These are phyloP conservation scores for Malassezia caprae DNA, from an alignment of 1,284 basidiomycete genomes.

Conservation along the genomic window DNA sequence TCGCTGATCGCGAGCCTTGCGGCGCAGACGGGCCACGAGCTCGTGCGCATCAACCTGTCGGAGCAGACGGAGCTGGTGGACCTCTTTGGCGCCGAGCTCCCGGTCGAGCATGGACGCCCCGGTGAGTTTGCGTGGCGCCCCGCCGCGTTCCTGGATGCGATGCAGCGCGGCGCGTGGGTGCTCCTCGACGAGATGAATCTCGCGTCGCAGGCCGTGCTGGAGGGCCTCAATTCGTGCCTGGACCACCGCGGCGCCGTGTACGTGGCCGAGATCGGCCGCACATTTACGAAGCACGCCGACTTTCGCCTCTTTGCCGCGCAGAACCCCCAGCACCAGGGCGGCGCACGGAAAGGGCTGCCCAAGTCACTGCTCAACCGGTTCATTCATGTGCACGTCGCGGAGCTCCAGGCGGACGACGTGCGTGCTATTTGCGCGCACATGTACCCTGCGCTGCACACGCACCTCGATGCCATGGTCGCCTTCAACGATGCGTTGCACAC, in stretches of 20 bases:
- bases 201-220: slow-evolving; percentile 79
- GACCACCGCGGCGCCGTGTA: slow-evolving; percentile 93
- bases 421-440: slow-evolving; percentile 67
- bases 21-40: slow-evolving; percentile 63
- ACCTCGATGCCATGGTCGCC: slow-evolving; percentile 65
- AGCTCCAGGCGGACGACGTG: slow-evolving; percentile 70
- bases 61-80: slow-evolving; percentile 97
- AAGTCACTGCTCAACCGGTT: slow-evolving; percentile 97
- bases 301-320: slow-evolving; percentile 98
- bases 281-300: slow-evolving; percentile 74
- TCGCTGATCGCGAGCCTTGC: slow-evolving; percentile 83
- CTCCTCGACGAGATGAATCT: slow-evolving; percentile 98
- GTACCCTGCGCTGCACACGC: slow-evolving; percentile 56
- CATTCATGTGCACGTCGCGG: slow-evolving; percentile 88
- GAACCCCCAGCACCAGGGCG: slow-evolving; percentile 91
- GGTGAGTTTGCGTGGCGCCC: slow-evolving; percentile 97
- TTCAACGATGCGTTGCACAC: slow-evolving; percentile 66
- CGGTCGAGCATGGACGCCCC: slow-evolving; percentile 77
- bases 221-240: slow-evolving; percentile 90
- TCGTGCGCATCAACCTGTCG: slow-evolving; percentile 95
- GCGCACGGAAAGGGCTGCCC: slow-evolving; percentile 91
- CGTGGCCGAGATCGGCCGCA: slow-evolving; percentile 84
- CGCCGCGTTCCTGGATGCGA: slow-evolving; percentile 83
- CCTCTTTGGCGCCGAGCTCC: slow-evolving; percentile 90
- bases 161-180: slow-evolving; percentile 71